Evolutionary conservation across 495 filamentous ascomycete genomes (phyloP), one percentile per base, ranked within the genome.

Genomic region (Tuber calosporum): DNA sequence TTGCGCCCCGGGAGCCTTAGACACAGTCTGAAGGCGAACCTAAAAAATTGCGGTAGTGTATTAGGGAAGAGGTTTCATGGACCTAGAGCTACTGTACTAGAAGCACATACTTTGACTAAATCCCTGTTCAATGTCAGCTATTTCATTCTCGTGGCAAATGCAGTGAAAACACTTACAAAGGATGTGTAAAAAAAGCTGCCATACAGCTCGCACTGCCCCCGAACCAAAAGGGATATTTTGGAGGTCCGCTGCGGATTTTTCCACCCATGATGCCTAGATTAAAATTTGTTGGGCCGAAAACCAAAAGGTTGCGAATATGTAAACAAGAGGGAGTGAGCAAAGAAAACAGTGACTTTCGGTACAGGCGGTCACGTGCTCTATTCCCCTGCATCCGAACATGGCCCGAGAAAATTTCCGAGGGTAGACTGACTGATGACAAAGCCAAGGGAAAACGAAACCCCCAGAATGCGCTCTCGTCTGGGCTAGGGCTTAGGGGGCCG

Each of bases 141-240:
- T 15, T 48, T 66, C 69, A 34, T 34, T 45, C 72, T 36, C 72
- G 15, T 15, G 43, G 20, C 37, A 66, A 26, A 69, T 40, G 72
- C 70, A 67, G 6, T 9, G 45, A 66, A 40, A 36, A 40, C 69
- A 84, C 88, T 79, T 84, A 92, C 90, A 97, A 85, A 39, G 94
- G 94, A 85, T 97, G 94, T 42, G 94, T 97, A 36, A 96, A 89
- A 76, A 88, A 89, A 17, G 94, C 94, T 45, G 94, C 93, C 84
- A 96, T 90, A 82, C 91, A 94, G 76, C 91, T 93, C 30, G 94
- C 92, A 80, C 91, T 94, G 36, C 94, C 94, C 53, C 94, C 94
- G 83, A 97, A 96, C 94, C 94, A 97, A 84, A 97, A 95, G 40
- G 91, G 91, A 82, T 93, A 93, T 74, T 87, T 86, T 58, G 90